These are phyloP conservation scores for Coemansia biformis DNA, from an alignment of 192 early-diverging fungal species.

Conservation along the genomic window DNA sequence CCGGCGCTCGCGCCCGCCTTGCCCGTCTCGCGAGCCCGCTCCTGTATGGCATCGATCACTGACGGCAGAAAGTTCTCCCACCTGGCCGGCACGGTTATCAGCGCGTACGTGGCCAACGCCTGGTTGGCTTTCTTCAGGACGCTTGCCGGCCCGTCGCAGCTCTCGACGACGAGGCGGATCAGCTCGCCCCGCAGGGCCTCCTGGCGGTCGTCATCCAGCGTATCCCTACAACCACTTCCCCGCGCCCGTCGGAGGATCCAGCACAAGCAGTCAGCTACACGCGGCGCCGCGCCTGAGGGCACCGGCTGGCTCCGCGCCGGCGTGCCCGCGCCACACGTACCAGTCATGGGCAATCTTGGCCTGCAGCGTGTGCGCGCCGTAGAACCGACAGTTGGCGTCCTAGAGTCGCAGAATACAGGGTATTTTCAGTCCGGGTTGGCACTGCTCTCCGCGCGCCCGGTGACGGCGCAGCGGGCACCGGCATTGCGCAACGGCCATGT, in stretches of 20 bases:
- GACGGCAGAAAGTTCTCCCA: constrained; percentile 27
- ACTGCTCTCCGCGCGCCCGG: too few species aligned
- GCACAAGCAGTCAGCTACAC: too few species aligned
- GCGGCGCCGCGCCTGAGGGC: too few species aligned
- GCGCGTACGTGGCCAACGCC: constrained; percentile 31
- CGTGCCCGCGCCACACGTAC: too few species aligned
- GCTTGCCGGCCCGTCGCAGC: constrained; percentile 24
- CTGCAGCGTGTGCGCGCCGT: constrained; percentile 45
- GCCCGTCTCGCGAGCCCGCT: constrained; percentile 12
- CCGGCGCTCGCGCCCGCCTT: constrained; percentile 12
- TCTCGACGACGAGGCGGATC: constrained; percentile 29
- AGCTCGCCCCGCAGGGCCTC: constrained; percentile 29
- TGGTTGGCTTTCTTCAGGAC: constrained; percentile 40
- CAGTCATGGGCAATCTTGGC: constrained; percentile 37
- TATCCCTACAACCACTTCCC: constrained; percentile 20
- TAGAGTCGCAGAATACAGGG: too few species aligned
- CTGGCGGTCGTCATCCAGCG: constrained; percentile 40
- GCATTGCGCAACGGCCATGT: too few species aligned
- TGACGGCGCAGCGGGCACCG: too few species aligned
- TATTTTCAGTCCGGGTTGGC: too few species aligned
- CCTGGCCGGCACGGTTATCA: constrained; percentile 20
- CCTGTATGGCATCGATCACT: constrained; percentile 15
- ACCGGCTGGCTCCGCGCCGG: too few species aligned
- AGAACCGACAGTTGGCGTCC: constrained; percentile 45
- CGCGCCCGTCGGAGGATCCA: too few species aligned